These are phyloP conservation scores for Pestalotiopsis sp. DNA, from an alignment of 2,329 filamentous ascomycete genomes.

Conservation along the genomic window DNA sequence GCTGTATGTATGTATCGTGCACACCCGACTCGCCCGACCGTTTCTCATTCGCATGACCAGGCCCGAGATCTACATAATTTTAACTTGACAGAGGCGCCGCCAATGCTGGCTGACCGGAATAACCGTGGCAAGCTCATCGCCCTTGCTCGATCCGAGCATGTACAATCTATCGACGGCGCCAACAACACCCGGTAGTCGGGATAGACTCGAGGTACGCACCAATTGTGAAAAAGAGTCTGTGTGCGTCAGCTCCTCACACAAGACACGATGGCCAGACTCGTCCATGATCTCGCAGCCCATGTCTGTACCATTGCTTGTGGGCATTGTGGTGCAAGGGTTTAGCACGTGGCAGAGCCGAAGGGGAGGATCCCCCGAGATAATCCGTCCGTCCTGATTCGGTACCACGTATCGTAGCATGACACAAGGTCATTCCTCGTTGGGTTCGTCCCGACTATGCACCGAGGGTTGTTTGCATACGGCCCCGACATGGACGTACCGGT, in stretches of 20 bases:
- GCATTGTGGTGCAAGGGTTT: background rate
- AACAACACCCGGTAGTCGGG: too few relatives aligned
- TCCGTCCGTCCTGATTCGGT: background rate
- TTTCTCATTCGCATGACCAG: too few relatives aligned
- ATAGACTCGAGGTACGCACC: too few relatives aligned
- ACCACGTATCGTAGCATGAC: background rate
- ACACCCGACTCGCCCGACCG: too few relatives aligned
- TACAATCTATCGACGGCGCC: too few relatives aligned
- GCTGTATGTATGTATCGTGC: too few relatives aligned
- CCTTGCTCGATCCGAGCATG: too few relatives aligned
- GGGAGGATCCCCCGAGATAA: background rate
- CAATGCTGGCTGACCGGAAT: too few relatives aligned
- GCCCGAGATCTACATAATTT: too few relatives aligned
- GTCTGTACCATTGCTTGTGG: background rate
- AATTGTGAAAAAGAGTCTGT: background rate
- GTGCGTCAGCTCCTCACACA: background rate
- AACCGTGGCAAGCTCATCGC: too few relatives aligned
- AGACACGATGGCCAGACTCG: background rate
- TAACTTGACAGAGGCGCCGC: too few relatives aligned
- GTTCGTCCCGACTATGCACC: background rate
- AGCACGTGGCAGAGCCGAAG: slow-evolving; percentile 1
- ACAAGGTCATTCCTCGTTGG: background rate
- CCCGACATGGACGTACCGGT: background rate
- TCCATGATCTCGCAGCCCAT: background rate
- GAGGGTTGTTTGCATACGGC: background rate